These are phyloP conservation scores for Dittrichia graveolens DNA, from an alignment of 129 eudicot species.

Conservation along the genomic window DNA sequence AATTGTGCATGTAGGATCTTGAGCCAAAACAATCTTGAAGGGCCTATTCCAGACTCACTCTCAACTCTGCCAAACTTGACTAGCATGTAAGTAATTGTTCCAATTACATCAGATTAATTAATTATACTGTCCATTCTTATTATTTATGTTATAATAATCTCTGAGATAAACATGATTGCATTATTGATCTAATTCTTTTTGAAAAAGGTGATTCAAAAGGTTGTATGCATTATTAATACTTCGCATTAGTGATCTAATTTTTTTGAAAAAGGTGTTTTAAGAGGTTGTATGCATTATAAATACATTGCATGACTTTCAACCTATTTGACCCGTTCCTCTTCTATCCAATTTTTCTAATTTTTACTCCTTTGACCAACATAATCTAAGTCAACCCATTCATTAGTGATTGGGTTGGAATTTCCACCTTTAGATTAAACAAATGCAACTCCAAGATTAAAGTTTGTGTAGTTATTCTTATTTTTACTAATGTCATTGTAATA, in stretches of 20 bases:
- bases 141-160: no score
- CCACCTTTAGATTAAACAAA: neutral
- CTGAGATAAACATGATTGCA: no score
- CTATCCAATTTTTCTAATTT: no score
- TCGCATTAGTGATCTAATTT: no score
- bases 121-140: no score
- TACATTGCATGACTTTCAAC: no score
- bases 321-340: no score
- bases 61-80: constrained; percentile 68
- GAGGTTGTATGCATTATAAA: no score
- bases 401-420: neutral
- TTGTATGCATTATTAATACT: no score
- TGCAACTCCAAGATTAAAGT: constrained; percentile 19
- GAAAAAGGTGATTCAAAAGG: no score
- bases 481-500: constrained; percentile 17
- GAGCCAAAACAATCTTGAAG: constrained; percentile 81
- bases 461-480: constrained; percentile 14
- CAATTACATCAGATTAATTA: neutral
- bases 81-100: constrained; percentile 57
- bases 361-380: neutral
- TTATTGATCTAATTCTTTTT: no score
- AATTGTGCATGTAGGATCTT: constrained; percentile 57
- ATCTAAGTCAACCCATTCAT: neutral
- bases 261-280: no score
- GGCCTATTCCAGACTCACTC: constrained; percentile 79